Evolutionary conservation across 192 early-diverging fungal genomes (phyloP), one percentile per base, ranked within the genome.

Genomic region (Cetraspora pellucida): DNA sequence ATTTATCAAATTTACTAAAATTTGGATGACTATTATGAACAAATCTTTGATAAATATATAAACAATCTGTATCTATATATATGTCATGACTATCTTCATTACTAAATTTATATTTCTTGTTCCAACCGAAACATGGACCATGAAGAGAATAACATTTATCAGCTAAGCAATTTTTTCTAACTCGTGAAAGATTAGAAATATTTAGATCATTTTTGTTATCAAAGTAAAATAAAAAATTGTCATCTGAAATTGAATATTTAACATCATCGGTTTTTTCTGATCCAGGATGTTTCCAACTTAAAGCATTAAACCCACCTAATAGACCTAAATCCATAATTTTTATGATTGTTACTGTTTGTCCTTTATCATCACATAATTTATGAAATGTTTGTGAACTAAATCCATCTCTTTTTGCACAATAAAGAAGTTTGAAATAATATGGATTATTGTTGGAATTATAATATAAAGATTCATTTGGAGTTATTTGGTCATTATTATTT

Each of bases 121-220:
- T n/a, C n/a, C n/a, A 37, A 74, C 54, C 72, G 43, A 43, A 74
- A 74, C 14, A 28, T 61, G 59, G 59, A 3, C 59, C 59, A 61
- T 8, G 8, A 25, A 27, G 16, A 16, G 59, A 28, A 28, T 28
- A 16, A 61, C 27, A 61, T 61, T 13, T 16, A 61, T 27, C 17
- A 61, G 59, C 23, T 10, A 11, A 21, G 25, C 27, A 4, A 61
- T 13, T 5, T 28, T 61, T 28, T 61, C 27, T 61, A 61, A 28
- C 59, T 10, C 59, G 13, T 16, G 59, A 2, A 10, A 61, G 25
- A 27, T 61, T 23, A 25, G 59, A 2, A 16, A 25, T 28, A 61
- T 13, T 27, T 27, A 25, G 16, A 25, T 23, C 25, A 25, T 61
- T 13, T 1, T 14, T 14, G 2, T 17, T 61, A 28, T 23, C 25